Percentiles rank a stretch among this genome's conserved stretches.
Evolutionary conservation across 257 asterid genomes (phyloP).

Genomic region (Petunia axillaris): DNA sequence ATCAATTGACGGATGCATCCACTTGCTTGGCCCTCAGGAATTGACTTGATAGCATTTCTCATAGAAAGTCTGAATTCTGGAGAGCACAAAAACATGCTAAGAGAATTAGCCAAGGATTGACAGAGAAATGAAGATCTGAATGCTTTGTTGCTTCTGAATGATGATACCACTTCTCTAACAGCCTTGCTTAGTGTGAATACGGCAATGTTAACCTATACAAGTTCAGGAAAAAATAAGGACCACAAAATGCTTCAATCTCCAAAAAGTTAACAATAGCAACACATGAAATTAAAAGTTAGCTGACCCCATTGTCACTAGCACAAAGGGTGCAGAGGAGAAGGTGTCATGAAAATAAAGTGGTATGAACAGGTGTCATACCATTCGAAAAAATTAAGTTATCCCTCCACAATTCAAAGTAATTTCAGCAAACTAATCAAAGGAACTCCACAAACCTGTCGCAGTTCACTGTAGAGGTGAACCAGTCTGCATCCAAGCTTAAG

Average conservation of each 20-base stretch:
- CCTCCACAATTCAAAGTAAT: neutral
- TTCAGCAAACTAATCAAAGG: conserved; percentile 20
- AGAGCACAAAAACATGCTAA: conserved; percentile 67
- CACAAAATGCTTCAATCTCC: conserved; percentile 27
- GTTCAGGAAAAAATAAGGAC: conserved; percentile 43
- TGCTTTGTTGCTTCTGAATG: conserved; percentile 40
- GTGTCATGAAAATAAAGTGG: neutral
- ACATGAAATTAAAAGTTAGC: neutral
- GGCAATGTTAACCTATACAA: conserved; percentile 68
- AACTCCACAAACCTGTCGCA: conserved; percentile 81
- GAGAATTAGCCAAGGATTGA: conserved; percentile 51
- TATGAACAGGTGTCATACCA: neutral
- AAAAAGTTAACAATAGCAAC: conserved; percentile 8
- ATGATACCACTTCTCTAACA: conserved; percentile 51
- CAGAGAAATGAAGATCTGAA: conserved; percentile 30
- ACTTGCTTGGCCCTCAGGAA: conserved; percentile 96
- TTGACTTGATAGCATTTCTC: conserved; percentile 66
- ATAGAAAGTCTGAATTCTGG: conserved; percentile 68
- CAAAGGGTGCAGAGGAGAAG: conserved; percentile 19
- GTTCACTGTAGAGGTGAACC: conserved; percentile 82
- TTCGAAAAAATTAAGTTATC: neutral
- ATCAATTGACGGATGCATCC: conserved; percentile 66
- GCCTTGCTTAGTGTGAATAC: conserved; percentile 80
- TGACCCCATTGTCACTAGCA: conserved; percentile 2
- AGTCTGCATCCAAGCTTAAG: conserved; percentile 68